Evolutionary conservation across 1,284 basidiomycete genomes (phyloP).

Genomic region (Quambalaria eucalypti): DNA sequence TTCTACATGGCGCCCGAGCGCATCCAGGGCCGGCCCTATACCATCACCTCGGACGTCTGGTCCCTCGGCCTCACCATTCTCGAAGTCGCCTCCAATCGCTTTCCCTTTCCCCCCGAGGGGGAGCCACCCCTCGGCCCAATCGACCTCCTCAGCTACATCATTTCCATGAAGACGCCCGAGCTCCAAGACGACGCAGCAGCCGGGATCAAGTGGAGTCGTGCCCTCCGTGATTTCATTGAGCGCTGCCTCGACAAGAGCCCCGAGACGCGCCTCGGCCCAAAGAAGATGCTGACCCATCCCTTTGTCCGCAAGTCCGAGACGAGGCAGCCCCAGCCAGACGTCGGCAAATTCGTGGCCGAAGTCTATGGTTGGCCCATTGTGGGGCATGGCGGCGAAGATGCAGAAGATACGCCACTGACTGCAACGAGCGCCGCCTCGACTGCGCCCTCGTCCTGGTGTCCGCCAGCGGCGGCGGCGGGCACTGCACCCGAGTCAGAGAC

Average conservation of each 20-base stretch:
- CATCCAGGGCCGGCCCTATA: conserved; percentile 64
- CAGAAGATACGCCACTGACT: too few relatives aligned
- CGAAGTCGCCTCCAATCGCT: conserved; percentile 85
- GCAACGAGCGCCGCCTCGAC: background rate
- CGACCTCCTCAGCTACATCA: conserved; percentile 86
- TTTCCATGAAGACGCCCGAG: conserved; percentile 70
- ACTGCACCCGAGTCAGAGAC: background rate
- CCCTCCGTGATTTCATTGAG: conserved; percentile 87
- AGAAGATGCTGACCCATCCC: conserved; percentile 72
- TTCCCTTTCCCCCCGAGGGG: conserved; percentile 83
- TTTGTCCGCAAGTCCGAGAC: conserved; percentile 74
- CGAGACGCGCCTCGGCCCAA: conserved; percentile 67
- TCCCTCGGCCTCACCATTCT: conserved; percentile 85
- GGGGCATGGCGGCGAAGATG: background rate
- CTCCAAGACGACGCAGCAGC: conserved; percentile 55
- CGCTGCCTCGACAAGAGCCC: conserved; percentile 60
- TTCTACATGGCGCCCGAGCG: conserved; percentile 73
- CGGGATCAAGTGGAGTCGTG: conserved; percentile 63
- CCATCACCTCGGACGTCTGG: conserved; percentile 96
- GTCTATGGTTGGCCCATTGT: conserved; percentile 68
- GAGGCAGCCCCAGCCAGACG: conserved; percentile 57
- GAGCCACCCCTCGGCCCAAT: conserved; percentile 63
- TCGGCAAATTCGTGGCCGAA: conserved; percentile 65
- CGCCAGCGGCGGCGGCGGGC: background rate
- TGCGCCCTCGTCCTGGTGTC: background rate